These are phyloP conservation scores for Podila clonocystis DNA, from an alignment of 192 early-diverging fungal species.

Conservation along the genomic window DNA sequence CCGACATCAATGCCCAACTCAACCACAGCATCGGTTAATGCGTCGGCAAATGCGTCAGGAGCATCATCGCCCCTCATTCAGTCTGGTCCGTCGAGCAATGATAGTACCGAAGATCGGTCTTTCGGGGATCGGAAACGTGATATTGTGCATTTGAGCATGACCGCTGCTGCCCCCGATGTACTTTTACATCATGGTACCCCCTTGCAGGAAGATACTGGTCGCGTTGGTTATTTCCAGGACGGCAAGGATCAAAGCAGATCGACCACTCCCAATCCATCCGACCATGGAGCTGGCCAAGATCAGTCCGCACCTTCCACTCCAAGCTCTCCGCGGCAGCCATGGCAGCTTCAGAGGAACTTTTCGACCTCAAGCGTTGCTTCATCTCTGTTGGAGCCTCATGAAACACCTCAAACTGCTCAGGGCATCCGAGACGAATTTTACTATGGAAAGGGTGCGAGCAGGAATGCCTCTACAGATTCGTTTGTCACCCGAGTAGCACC, in stretches of 20 bases:
- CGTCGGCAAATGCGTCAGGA: not conserved
- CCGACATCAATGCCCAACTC: not conserved
- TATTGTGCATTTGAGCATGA: constrained; percentile 7
- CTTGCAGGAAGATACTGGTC: constrained; percentile 2
- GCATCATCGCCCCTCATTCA: constrained; percentile 7
- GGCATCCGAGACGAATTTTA: constrained; percentile 30
- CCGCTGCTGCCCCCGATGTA: constrained; percentile 1
- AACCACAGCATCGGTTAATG: not conserved
- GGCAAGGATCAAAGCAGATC: not conserved
- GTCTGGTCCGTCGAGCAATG: not conserved
- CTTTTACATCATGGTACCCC: constrained; percentile 13
- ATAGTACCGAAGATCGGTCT: not conserved
- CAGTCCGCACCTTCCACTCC: constrained; percentile 11
- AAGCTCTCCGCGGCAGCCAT: constrained; percentile 7
- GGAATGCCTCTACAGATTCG: constrained; percentile 4
- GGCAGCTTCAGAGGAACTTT: constrained; percentile 13
- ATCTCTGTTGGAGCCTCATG: not conserved
- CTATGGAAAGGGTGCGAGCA: not conserved
- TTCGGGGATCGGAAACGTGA: not conserved
- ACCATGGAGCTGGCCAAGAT: not conserved
- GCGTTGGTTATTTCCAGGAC: constrained; percentile 1
- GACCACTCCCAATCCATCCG: constrained; percentile 5
- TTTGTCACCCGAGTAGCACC: constrained; percentile 1
- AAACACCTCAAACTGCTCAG: constrained; percentile 10
- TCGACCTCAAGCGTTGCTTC: constrained; percentile 13